Evolutionary conservation across 129 eudicot species (phyloP), one percentile per base, ranked within the genome.

Genomic region (Scalesia atractyloides): DNA sequence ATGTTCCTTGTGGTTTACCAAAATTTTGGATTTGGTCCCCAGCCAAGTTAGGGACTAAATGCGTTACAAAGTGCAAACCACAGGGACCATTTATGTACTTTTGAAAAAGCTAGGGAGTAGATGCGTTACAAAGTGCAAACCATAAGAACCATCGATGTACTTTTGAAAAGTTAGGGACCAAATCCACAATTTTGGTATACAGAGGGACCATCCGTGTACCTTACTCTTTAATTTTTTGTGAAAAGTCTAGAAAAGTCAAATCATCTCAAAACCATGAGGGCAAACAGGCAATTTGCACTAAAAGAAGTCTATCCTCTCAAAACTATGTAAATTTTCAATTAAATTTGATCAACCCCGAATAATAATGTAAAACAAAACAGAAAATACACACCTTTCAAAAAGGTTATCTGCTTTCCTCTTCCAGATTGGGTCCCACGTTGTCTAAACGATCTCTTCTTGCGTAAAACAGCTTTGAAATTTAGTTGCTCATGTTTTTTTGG

Each of bases 371-470:
- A 30, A 60, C 2, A 60, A 11, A 60, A 11, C 41, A 60, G 61
- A 66, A 20, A 2, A 20, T 14, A 16, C n/a, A 62, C 64, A 51
- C 34, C 92, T 80, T 81, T 82, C 82, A 86, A 79, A 37, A 86
- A 76, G 64, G 80, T 69, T 34, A 82, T 80, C 60, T 82, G 90
- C 72, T 91, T 84, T 74, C 96, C 87, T 77, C 90, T 86, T 73
- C 90, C 92, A 16, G 47, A 24, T 54, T 84, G 86, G 77, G 66
- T 85, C 66, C 86, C 86, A 37, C 76, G 90, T 36, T 88, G 83
- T 67, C 90, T 89, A 46, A 86, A 84, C 8, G 98, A 85, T 73
- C 96, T 82, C 69, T 93, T 93, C 89, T 93, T 93, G 16, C 98
- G 88, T 17, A 87, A 66, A 75, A 87, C 75, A 24, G 82, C 69